A percentile compares a stretch with the other conserved stretches of the same genome.
Conservation (phyloP, 2,329 filamentous ascomycete genomes). For the Aureobasidium vineae region DNA sequence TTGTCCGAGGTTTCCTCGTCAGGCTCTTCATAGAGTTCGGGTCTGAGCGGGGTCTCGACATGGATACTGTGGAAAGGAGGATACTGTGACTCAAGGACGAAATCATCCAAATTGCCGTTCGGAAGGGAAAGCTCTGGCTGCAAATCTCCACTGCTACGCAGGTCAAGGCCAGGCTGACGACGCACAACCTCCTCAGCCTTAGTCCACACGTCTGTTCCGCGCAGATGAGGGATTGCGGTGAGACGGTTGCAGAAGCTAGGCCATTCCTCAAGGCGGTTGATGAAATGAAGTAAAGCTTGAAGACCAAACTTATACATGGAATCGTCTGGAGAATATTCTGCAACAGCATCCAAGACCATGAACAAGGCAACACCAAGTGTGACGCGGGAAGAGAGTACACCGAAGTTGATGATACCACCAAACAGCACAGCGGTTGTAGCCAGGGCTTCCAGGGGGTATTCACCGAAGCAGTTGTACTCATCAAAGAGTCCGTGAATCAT, state of each 20-base stretch:
- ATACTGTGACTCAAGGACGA: slow-evolving; percentile 58
- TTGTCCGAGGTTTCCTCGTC: slow-evolving; percentile 83
- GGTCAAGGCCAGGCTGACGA: slow-evolving; percentile 59
- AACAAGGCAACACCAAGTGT: slow-evolving; percentile 91
- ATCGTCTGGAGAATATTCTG: slow-evolving; percentile 76
- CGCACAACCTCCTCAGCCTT: slow-evolving; percentile 78
- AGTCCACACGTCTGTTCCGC: slow-evolving; percentile 72
- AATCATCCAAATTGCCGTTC: slow-evolving; percentile 70
- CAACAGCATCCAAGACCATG: slow-evolving; percentile 96
- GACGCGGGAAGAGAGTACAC: slow-evolving; percentile 75
- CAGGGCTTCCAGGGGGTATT: slow-evolving; percentile 93
- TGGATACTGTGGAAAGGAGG: slow-evolving; percentile 77
- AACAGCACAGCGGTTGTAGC: slow-evolving; percentile 96
- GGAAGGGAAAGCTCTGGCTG: slow-evolving; percentile 44
- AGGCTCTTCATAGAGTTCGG: slow-evolving; percentile 73
- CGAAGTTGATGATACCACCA: slow-evolving; percentile 92
- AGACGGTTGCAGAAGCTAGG: slow-evolving; percentile 89
- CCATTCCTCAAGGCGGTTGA: slow-evolving; percentile 83
- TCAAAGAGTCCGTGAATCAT: slow-evolving; percentile 99
- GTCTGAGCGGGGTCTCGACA: slow-evolving; percentile 65
- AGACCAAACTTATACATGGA: slow-evolving; percentile 98
- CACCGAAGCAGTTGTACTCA: slow-evolving; percentile 91
- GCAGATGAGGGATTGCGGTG: slow-evolving; percentile 74
- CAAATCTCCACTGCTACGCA: background rate
- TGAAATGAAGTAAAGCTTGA: slow-evolving; percentile 87